Conservation (phyloP, 257 asterid species). For the Agastache rugosa region DNA sequence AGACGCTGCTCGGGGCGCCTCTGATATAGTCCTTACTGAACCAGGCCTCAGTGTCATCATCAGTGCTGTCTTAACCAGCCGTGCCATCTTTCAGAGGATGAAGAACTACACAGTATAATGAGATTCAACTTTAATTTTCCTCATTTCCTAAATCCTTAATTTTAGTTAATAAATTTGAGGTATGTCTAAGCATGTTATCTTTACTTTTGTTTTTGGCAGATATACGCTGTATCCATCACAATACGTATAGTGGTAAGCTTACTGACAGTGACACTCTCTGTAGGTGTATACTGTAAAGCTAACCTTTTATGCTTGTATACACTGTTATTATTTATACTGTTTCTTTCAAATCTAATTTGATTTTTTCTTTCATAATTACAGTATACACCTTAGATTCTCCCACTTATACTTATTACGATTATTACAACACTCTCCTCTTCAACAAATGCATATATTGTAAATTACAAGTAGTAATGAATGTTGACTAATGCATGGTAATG, state of each 20-base stretch:
- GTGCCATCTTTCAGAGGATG: constrained; percentile 78
- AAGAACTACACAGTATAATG: constrained; percentile 69
- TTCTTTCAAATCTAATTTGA: no score
- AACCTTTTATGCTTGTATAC: no score
- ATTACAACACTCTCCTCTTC: not conserved
- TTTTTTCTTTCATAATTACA: no score
- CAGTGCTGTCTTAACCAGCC: constrained; percentile 69
- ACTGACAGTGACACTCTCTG: not conserved
- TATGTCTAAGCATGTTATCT: not conserved
- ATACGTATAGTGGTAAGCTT: constrained; percentile 73
- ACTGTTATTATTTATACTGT: no score
- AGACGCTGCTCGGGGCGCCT: constrained; percentile 71
- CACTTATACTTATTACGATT: no score
- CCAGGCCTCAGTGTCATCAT: constrained; percentile 71
- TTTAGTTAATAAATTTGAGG: no score
- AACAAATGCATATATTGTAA: not conserved
- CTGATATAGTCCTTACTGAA: constrained; percentile 68
- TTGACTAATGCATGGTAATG: not conserved
- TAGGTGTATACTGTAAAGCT: no score
- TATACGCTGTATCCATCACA: constrained; percentile 76
- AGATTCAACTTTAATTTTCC: not conserved
- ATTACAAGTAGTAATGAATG: not conserved
- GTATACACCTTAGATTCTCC: no score
- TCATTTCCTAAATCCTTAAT: not conserved
- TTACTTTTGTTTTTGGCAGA: constrained; percentile 44